These are phyloP conservation scores for Penicillium sp. DNA, from an alignment of 2,329 filamentous ascomycete genomes.

Conservation along the genomic window DNA sequence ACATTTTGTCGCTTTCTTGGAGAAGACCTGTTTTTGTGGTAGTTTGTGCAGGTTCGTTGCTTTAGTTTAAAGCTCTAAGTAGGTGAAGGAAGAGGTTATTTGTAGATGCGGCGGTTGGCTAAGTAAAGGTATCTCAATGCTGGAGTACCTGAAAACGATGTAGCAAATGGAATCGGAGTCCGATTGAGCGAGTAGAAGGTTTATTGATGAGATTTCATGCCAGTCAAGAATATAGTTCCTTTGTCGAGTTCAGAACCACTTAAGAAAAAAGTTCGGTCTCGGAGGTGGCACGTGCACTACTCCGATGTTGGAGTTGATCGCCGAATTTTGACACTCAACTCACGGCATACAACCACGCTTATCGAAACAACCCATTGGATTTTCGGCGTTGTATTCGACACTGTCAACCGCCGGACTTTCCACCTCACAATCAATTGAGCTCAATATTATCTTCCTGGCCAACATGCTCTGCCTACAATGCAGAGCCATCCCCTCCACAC, in stretches of 20 bases:
- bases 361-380: slow-evolving; percentile 12
- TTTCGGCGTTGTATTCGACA: slow-evolving; percentile 21
- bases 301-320: slow-evolving; percentile 35
- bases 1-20: slow-evolving; percentile 33
- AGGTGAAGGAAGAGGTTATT: neutral
- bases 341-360: slow-evolving; percentile 2
- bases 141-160: neutral
- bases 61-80: neutral
- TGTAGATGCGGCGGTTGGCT: slow-evolving; percentile 6
- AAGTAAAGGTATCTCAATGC: neutral
- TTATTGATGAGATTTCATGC: neutral
- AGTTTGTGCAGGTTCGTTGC: neutral
- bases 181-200: neutral
- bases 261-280: slow-evolving; percentile 20
- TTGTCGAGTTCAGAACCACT: neutral
- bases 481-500: slow-evolving; percentile 35
- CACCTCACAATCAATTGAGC: neutral
- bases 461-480: slow-evolving; percentile 42
- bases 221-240: neutral
- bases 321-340: slow-evolving; percentile 37
- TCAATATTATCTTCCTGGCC: neutral
- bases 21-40: neutral
- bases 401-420: slow-evolving; percentile 1
- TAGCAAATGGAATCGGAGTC: neutral
- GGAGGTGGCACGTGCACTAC: slow-evolving; percentile 36